phyloP scores from a whole-genome alignment of 176 grass and related monocot species.

The bread wheat (Triticum aestivum) region DNA sequence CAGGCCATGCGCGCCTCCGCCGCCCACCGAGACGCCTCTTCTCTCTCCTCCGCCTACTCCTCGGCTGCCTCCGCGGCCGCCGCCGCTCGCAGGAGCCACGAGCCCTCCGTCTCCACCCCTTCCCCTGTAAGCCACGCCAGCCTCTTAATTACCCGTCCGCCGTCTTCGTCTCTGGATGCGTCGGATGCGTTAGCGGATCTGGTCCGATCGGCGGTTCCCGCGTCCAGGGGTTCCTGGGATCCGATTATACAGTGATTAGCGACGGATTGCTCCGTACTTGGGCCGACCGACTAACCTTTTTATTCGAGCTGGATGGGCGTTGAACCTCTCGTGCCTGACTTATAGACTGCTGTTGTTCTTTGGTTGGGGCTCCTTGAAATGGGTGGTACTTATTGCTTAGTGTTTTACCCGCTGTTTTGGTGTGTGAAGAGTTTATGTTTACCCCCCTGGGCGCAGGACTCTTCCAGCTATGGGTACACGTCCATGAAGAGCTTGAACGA shows the following conservation, averaged over 20 bases:
- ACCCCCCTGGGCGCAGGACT: slow-evolving; percentile 46
- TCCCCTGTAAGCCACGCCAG: slow-evolving; percentile 30
- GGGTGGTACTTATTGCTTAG: not conserved
- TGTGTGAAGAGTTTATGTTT: not conserved
- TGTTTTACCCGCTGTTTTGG: not conserved
- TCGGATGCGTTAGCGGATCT: slow-evolving; percentile 42
- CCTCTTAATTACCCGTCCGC: not conserved
- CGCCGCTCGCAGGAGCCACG: slow-evolving; percentile 40
- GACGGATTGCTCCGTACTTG: not conserved
- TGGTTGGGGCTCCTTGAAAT: not conserved
- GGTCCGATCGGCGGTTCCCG: slow-evolving; percentile 15
- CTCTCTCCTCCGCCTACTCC: slow-evolving; percentile 85
- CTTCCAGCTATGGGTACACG: slow-evolving; percentile 61
- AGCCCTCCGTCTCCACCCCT: slow-evolving; percentile 50
- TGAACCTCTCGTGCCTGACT: slow-evolving; percentile 6
- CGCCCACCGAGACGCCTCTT: slow-evolving; percentile 89
- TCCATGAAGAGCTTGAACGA: slow-evolving; percentile 92
- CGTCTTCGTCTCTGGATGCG: slow-evolving; percentile 21
- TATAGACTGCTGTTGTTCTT: not conserved
- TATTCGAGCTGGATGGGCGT: not conserved
- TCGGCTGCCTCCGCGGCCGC: slow-evolving; percentile 34
- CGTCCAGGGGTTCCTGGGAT: not conserved
- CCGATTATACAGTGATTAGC: not conserved
- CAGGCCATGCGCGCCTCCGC: slow-evolving; percentile 97
- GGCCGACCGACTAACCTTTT: not conserved